phyloP scores from a whole-genome alignment of 352 stramenopile species.

The Pilasporangium apinafurcum region DNA sequence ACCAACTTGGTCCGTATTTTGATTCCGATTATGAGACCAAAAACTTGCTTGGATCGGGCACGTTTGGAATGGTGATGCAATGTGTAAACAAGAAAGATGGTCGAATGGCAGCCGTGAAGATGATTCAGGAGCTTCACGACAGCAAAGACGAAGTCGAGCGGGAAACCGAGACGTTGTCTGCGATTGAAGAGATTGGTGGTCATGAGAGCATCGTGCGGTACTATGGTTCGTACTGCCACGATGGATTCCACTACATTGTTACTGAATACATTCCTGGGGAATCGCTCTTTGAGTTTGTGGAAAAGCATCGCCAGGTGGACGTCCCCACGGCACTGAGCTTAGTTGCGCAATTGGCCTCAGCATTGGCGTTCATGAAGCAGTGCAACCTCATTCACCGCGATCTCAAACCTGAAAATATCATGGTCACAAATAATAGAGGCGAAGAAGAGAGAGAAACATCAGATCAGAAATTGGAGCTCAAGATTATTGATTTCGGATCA shows the following conservation, averaged over 20 bases:
- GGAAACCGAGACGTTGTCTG: slow-evolving; percentile 47
- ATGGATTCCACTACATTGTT: slow-evolving; percentile 82
- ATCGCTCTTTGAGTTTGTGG: slow-evolving; percentile 64
- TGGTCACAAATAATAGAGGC: slow-evolving; percentile 28
- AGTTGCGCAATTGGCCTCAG: slow-evolving; percentile 52
- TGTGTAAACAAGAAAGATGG: slow-evolving; percentile 63
- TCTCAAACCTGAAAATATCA: slow-evolving; percentile 87
- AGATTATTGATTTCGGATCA: slow-evolving; percentile 89
- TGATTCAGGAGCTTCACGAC: slow-evolving; percentile 55
- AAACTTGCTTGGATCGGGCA: slow-evolving; percentile 52
- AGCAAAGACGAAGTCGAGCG: slow-evolving; percentile 49
- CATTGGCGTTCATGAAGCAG: slow-evolving; percentile 61
- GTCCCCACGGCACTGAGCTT: slow-evolving; percentile 40
- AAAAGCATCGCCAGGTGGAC: slow-evolving; percentile 41
- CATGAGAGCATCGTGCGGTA: slow-evolving; percentile 62
- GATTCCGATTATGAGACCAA: slow-evolving; percentile 62
- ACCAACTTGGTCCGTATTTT: slow-evolving; percentile 24
- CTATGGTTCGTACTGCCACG: slow-evolving; percentile 56
- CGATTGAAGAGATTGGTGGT: slow-evolving; percentile 45
- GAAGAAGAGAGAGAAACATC: background rate
- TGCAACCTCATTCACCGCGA: slow-evolving; percentile 77
- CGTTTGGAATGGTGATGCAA: slow-evolving; percentile 83
- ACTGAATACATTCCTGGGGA: slow-evolving; percentile 65
- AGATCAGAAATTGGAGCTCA: slow-evolving; percentile 41
- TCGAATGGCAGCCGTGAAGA: slow-evolving; percentile 66